A percentile compares a stretch with the other conserved stretches of the same genome.
These are phyloP conservation scores for Agrocybe praecox DNA, from an alignment of 768 basidiomycete genomes.

Conservation along the genomic window DNA sequence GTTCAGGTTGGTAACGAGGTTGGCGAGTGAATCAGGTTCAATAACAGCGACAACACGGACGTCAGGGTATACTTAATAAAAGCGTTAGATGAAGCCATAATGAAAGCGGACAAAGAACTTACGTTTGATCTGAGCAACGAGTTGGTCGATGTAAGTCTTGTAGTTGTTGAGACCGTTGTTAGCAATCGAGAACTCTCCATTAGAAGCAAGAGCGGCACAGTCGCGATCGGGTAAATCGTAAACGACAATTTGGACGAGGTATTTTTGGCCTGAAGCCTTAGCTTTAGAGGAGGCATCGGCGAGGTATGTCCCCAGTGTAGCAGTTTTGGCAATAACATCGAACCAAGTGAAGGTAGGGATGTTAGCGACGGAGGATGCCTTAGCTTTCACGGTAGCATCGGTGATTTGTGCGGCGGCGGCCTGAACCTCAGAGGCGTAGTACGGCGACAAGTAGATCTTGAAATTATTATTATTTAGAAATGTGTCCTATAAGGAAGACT, in stretches of 20 bases:
- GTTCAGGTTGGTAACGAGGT: slow-evolving; percentile 68
- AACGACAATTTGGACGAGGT: slow-evolving; percentile 53
- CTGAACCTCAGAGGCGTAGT: slow-evolving; percentile 55
- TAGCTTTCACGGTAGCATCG: slow-evolving; percentile 49
- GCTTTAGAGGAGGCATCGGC: slow-evolving; percentile 50
- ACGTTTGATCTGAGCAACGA: slow-evolving; percentile 60
- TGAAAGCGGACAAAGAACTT: slow-evolving; percentile 12
- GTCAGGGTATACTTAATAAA: slow-evolving; percentile 48
- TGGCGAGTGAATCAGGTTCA: slow-evolving; percentile 70
- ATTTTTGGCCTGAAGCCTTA: slow-evolving; percentile 47
- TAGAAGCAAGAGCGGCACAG: slow-evolving; percentile 65
- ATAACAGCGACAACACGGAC: slow-evolving; percentile 67
- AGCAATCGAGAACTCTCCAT: slow-evolving; percentile 65
- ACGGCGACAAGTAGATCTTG: slow-evolving; percentile 55
- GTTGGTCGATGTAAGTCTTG: slow-evolving; percentile 60
- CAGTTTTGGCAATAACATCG: slow-evolving; percentile 56
- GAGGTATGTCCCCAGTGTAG: slow-evolving; percentile 57
- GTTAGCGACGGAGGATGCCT: slow-evolving; percentile 54
- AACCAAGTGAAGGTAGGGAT: slow-evolving; percentile 69
- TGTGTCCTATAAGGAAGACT: neutral
- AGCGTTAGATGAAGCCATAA: neutral
- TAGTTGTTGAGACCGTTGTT: slow-evolving; percentile 58
- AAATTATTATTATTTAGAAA: too few relatives aligned
- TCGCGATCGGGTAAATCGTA: slow-evolving; percentile 70
- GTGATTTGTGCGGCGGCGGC: slow-evolving; percentile 51